Evolutionary conservation across 345 rosid genomes (phyloP).

Genomic region (Corchorus olitorius): DNA sequence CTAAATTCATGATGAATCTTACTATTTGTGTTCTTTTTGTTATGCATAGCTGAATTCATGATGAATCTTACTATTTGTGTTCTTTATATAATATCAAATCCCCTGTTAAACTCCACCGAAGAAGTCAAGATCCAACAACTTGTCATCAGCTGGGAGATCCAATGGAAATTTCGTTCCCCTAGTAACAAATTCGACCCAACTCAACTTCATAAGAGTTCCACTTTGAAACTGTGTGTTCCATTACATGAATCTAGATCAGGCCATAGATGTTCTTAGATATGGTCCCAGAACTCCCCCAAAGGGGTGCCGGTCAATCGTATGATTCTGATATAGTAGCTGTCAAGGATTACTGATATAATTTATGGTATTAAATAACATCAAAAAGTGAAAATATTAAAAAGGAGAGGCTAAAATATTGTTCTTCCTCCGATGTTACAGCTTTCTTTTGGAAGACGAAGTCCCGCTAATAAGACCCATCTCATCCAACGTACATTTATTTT

Average conservation of each 20-base stretch:
- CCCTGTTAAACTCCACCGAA: background rate
- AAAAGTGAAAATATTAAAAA: too few species aligned
- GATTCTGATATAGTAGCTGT: background rate
- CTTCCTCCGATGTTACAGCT: background rate
- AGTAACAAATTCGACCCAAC: background rate
- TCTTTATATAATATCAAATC: background rate
- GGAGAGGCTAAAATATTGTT: too few species aligned
- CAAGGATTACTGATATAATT: too few species aligned
- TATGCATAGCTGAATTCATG: background rate
- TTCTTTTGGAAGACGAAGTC: background rate
- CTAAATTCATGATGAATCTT: background rate
- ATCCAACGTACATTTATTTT: background rate
- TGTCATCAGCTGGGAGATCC: background rate
- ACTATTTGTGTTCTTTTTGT: background rate
- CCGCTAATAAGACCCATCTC: background rate
- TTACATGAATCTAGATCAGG: background rate
- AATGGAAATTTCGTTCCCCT: background rate
- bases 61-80: background rate
- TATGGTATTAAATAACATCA: too few species aligned
- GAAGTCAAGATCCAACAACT: background rate
- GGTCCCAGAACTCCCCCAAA: background rate
- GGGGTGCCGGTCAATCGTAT: background rate
- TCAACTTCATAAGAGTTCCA: too few species aligned
- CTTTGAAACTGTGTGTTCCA: background rate
- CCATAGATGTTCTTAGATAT: background rate